These are phyloP conservation scores for Yarrowia sp. DNA, from an alignment of 805 yeast species.

Conservation along the genomic window DNA sequence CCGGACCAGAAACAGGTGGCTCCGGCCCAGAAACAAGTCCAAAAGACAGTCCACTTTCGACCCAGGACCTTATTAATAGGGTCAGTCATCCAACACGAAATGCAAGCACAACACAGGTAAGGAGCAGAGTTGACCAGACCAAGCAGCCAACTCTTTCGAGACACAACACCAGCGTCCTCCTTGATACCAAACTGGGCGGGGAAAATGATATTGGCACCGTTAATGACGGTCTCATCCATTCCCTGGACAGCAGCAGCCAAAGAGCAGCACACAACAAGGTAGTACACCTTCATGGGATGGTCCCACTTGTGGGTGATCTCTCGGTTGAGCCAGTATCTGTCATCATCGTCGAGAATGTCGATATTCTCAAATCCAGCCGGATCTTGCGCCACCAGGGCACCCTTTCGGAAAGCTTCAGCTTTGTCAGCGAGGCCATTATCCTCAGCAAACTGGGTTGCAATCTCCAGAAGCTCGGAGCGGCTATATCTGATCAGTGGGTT, in stretches of 20 bases:
- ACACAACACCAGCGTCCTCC: constrained; percentile 44
- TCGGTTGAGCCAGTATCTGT: constrained; percentile 50
- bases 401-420: constrained; percentile 49
- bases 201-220: constrained; percentile 66
- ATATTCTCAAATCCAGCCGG: constrained; percentile 49
- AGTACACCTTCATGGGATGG: constrained; percentile 54
- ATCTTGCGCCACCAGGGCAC: constrained; percentile 65
- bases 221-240: constrained; percentile 74
- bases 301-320: constrained; percentile 59
- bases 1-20: constrained; percentile 70
- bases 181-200: constrained; percentile 42
- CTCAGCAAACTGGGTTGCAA: constrained; percentile 17
- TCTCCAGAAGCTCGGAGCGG: constrained; percentile 17
- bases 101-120: constrained; percentile 62
- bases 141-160: constrained; percentile 51
- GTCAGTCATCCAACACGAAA: constrained; percentile 66
- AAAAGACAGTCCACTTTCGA: constrained; percentile 65
- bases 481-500: constrained; percentile 28
- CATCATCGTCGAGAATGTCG: constrained; percentile 50
- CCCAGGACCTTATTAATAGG: constrained; percentile 60
- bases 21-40: constrained; percentile 64
- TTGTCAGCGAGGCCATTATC: constrained; percentile 27
- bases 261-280: constrained; percentile 65
- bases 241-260: constrained; percentile 76
- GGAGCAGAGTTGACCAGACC: constrained; percentile 74